These are phyloP conservation scores for Aspergillus mulundensis DNA, from an alignment of 495 filamentous ascomycete species.

Conservation along the genomic window DNA sequence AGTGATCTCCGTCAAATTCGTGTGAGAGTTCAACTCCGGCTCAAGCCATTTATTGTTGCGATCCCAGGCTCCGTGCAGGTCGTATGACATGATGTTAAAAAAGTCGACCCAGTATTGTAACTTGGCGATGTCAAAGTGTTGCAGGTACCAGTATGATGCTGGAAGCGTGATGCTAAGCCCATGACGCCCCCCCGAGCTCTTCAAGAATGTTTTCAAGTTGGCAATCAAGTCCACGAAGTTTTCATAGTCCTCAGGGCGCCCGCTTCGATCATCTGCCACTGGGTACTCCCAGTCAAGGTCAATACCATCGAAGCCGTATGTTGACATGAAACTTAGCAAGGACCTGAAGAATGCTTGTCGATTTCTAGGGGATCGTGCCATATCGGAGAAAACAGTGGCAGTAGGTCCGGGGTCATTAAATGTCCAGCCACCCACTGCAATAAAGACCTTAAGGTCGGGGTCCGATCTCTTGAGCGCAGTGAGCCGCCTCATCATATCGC, in stretches of 20 bases:
- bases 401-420: constrained; percentile 32
- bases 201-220: constrained; percentile 35
- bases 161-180: constrained; percentile 37
- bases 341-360: constrained; percentile 42
- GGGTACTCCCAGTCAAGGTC: constrained; percentile 59
- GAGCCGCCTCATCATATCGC: constrained; percentile 24
- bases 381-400: constrained; percentile 26
- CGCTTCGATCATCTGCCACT: constrained; percentile 32
- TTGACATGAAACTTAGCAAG: constrained; percentile 37
- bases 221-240: constrained; percentile 42
- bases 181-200: constrained; percentile 24
- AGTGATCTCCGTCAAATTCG: constrained; percentile 34
- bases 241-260: constrained; percentile 29
- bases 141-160: constrained; percentile 37
- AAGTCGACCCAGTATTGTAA: constrained; percentile 26
- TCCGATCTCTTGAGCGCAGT: constrained; percentile 27
- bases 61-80: constrained; percentile 8
- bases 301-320: constrained; percentile 50
- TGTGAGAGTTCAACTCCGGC: constrained; percentile 16
- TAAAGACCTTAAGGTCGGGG: constrained; percentile 29
- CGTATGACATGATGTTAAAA: background rate
- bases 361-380: constrained; percentile 24
- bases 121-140: constrained; percentile 41
- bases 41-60: background rate
- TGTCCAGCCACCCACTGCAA: constrained; percentile 43